Evolutionary conservation across 2,329 filamentous ascomycete species (phyloP), one percentile per base, ranked within the genome.

Genomic region (Beauveria brongniartii): DNA sequence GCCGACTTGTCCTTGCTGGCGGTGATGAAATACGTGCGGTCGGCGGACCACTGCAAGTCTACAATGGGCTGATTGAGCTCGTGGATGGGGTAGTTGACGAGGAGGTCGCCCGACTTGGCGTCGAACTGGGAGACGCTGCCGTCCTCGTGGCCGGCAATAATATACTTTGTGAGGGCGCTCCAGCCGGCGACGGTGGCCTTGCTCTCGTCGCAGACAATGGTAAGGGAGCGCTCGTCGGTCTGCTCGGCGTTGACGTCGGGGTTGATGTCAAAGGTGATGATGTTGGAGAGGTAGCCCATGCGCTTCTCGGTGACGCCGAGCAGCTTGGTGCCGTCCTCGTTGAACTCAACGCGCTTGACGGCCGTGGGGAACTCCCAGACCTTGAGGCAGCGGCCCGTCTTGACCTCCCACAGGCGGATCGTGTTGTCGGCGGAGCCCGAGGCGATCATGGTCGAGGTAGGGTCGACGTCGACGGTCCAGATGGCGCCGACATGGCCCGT

Each of bases 341-440:
- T 92, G 82, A 99, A 99, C 79, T 97, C 93, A 75, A 96, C 92
- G 70, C 94, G 87, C 86, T 99, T 97, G 76, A 99, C 91, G 66
- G 92, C 92, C 50, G 94, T 97, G 63, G 90, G 87, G 79, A 97
- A 97, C 68, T 99, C 92, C 94, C 94, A 99, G 61, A 89, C 90
- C 87, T 97, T 97, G 71, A 99, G 84, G 74, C 90, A 88, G 74
- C 90, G 91, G 73, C 94, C 94, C 18, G 89, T 90, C 83, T 92
- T 90, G 74, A 97, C 84, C 74, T 99, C 92, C 94, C 94, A 99
- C 71, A 99, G 83, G 72, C 92, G 87, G 77, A 99, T 93, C 50
- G 93, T 97, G 83, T 97, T 97, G 81, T 99, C 94, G 77, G 94
- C 94, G 69, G 92, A 94, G 70, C 94, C 94, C 64, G 91, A 95